Evolutionary conservation across 208 protist species (phyloP).

Genomic region (Vickermania ingenoplastis): DNA sequence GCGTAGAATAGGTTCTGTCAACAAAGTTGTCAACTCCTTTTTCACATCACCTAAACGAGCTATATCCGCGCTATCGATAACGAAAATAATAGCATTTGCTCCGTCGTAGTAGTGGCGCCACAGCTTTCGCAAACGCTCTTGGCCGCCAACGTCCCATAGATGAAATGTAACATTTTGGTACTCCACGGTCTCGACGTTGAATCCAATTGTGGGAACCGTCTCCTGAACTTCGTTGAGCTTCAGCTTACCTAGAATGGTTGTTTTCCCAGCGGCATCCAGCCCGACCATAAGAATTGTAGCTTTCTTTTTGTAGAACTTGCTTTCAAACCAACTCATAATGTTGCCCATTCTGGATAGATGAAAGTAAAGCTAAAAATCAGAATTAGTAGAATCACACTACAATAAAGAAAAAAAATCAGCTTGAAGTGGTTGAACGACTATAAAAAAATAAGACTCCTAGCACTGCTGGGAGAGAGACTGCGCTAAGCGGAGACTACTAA

Average conservation of each 20-base stretch:
- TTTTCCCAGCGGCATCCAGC: constrained; percentile 96
- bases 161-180: constrained; percentile 98
- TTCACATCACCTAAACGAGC: constrained; percentile 70
- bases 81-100: constrained; percentile 90
- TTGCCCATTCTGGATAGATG: constrained; percentile 40
- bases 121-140: constrained; percentile 91
- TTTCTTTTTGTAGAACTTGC: constrained; percentile 85
- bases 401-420: constrained; percentile 6
- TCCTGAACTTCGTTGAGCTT: constrained; percentile 94
- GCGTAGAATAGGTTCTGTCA: constrained; percentile 76
- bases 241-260: constrained; percentile 96
- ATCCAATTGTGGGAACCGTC: constrained; percentile 97
- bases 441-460: not conserved
- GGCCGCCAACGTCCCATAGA: constrained; percentile 96
- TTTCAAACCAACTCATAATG: constrained; percentile 52
- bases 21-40: constrained; percentile 65
- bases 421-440: not conserved
- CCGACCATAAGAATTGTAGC: constrained; percentile 93
- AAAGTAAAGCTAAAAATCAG: not conserved
- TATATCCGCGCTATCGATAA: constrained; percentile 90
- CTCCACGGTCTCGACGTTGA: constrained; percentile 97
- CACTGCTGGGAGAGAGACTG: not conserved
- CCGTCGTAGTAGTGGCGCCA: constrained; percentile 97
- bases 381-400: not conserved
- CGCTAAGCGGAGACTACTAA: too few relatives aligned